Conservation (phyloP, 331 rosid species). For the Quercus tomentella region DNA sequence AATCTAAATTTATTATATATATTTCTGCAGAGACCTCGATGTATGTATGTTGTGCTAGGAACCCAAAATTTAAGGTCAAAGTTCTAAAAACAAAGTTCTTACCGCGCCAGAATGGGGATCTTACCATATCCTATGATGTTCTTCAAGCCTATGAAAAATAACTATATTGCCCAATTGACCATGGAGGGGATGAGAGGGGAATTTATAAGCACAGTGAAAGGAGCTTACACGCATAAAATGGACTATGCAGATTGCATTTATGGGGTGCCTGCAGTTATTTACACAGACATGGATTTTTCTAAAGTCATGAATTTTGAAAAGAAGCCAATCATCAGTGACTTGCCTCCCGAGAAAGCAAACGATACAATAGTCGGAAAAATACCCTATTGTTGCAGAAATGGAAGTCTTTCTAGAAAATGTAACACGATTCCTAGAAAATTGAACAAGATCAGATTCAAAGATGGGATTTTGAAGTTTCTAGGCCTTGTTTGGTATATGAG, state of each 20-base stretch:
- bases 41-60: constrained; percentile 37
- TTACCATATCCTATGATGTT: constrained; percentile 44
- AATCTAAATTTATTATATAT: no score
- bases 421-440: no score
- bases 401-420: constrained; percentile 14
- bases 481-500: no score
- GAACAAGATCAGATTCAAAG: no score
- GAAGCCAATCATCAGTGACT: constrained; percentile 41
- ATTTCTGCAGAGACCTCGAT: constrained; percentile 23
- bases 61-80: constrained; percentile 24
- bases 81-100: constrained; percentile 18
- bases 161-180: constrained; percentile 48
- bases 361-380: constrained; percentile 39
- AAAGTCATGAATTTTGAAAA: constrained; percentile 51
- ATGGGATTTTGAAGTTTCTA: no score
- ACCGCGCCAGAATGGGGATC: constrained; percentile 42
- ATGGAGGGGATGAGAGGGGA: constrained; percentile 69
- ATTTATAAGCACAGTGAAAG: constrained; percentile 51
- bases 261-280: constrained; percentile 39
- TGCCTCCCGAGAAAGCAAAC: constrained; percentile 37
- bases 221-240: constrained; percentile 49
- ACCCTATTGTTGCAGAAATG: constrained; percentile 53
- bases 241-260: constrained; percentile 34
- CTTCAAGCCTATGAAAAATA: constrained; percentile 34
- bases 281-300: constrained; percentile 53